Evolutionary conservation across 2,329 filamentous ascomycete genomes (phyloP), one percentile per base, ranked within the genome.

Genomic region (Colletotrichum noveboracense): DNA sequence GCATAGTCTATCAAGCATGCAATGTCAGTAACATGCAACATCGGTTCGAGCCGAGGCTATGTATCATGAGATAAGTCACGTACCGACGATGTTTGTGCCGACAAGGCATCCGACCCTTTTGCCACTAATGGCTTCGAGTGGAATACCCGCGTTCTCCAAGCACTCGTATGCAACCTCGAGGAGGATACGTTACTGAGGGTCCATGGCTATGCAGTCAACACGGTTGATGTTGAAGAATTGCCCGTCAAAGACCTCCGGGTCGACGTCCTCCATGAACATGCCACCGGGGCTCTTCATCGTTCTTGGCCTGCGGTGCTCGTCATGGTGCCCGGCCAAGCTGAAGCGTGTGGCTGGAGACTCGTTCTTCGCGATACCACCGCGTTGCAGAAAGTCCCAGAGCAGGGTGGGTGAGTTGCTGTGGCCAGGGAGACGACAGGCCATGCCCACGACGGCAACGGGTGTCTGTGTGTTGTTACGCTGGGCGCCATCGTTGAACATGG

Each of bases 161-260:
- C 77, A 77, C 69, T 82, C 81, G 62, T 79, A 83, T 2, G 76
- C 76, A 9, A 79, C 77, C 60, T 82, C 80, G 1, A 91, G 84
- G 0, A 89, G 81, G 16, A 89, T 81, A 24, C 89, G 81, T 75
- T 89, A 87, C 67, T 89, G 88, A 5, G 89, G 89, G 68, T 91
- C 89, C 74, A 90, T 87, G 4, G 88, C 87, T n/a, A 85, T 84
- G 26, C 88, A 88, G 70, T 90, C 88, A 26, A 87, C 85, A 0
- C 87, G 84, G 0, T 87, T 82, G 5, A 90, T 84, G 0, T 85
- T 77, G 73, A 82, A 82, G 62, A 81, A 84, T 0, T 69, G 66
- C 2, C 78, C 77, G 88, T 77, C 74, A 85, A 79, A 90, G 55
- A 56, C 32, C 12, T 48, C 61, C 5, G 52, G 61, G 69, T 76